phyloP scores from a whole-genome alignment of 805 yeast genomes.

The Scheffersomyces coipomensis region DNA sequence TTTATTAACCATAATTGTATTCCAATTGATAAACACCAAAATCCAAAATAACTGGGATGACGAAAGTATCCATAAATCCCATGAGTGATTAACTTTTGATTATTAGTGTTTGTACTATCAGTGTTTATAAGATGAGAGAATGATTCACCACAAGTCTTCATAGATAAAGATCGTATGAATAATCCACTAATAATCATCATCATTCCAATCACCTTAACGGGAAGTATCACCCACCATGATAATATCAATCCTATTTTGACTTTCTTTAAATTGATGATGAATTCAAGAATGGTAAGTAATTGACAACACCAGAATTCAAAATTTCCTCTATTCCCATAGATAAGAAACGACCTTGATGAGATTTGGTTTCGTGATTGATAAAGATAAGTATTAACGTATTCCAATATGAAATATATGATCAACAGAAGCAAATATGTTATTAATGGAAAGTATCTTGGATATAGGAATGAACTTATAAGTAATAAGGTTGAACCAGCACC shows the following conservation, averaged over 20 bases:
- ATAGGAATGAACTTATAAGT: neutral
- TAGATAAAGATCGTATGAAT: constrained; percentile 23
- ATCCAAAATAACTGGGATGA: constrained; percentile 42
- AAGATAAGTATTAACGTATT: constrained; percentile 22
- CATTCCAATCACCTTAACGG: constrained; percentile 10
- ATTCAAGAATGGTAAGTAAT: constrained; percentile 20
- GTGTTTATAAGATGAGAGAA: constrained; percentile 36
- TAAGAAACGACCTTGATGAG: constrained; percentile 26
- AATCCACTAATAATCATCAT: constrained; percentile 21
- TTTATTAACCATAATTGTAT: constrained; percentile 26
- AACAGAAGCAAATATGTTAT: neutral
- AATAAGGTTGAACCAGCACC: constrained; percentile 11
- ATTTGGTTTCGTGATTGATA: constrained; percentile 26
- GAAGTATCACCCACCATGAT: neutral
- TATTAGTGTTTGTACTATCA: constrained; percentile 13
- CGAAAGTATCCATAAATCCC: constrained; percentile 31
- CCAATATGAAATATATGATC: constrained; percentile 19
- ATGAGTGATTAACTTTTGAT: constrained; percentile 21
- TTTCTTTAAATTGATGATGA: constrained; percentile 5
- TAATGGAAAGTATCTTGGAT: neutral
- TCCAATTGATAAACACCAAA: constrained; percentile 31
- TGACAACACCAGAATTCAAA: constrained; percentile 29
- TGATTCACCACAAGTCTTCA: constrained; percentile 31
- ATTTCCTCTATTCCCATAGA: constrained; percentile 36
- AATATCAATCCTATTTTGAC: neutral